Evolutionary conservation across 2,329 filamentous ascomycete genomes (phyloP).

Genomic region (Dothideomycetes sp.): DNA sequence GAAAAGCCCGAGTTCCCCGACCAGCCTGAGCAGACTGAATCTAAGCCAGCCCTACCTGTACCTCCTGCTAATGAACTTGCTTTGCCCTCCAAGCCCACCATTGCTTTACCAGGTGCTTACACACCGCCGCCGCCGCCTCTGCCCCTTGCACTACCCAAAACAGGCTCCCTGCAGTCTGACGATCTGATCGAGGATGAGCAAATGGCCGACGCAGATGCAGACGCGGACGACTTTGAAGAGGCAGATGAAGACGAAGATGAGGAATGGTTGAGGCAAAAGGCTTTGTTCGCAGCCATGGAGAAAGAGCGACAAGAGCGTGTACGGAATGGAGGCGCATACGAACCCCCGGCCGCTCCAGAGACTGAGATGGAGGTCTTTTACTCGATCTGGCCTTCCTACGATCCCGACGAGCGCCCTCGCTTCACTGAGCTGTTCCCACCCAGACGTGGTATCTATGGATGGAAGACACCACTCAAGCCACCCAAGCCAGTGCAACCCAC

Average conservation of each 20-base stretch:
- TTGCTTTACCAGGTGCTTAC: constrained; percentile 13
- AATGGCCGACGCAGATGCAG: constrained; percentile 7
- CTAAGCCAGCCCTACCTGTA: constrained; percentile 3
- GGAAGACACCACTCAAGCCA: constrained; percentile 68
- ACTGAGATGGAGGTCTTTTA: constrained; percentile 67
- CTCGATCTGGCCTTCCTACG: constrained; percentile 72
- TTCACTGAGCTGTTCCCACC: constrained; percentile 78
- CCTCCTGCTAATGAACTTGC: constrained; percentile 21
- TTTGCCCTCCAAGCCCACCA: constrained; percentile 18
- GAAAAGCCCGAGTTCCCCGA: constrained; percentile 2
- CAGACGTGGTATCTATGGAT: constrained; percentile 67
- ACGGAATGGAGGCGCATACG: constrained; percentile 31
- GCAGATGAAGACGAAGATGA: constrained; percentile 22
- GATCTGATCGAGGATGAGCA: constrained; percentile 8
- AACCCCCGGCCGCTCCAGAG: constrained; percentile 61
- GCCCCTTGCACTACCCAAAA: no score
- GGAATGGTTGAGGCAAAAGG: constrained; percentile 22
- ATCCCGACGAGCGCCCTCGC: constrained; percentile 62
- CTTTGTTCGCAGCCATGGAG: constrained; percentile 20
- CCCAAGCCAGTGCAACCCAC: constrained; percentile 76
- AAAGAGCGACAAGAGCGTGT: constrained; percentile 26
- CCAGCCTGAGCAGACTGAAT: constrained; percentile 14
- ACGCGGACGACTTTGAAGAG: constrained; percentile 19
- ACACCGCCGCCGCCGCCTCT: constrained; percentile 13
- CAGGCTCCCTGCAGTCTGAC: constrained; percentile 1